These are phyloP conservation scores for Arthrobotrys conoides DNA, from an alignment of 2,329 filamentous ascomycete genomes.

Conservation along the genomic window DNA sequence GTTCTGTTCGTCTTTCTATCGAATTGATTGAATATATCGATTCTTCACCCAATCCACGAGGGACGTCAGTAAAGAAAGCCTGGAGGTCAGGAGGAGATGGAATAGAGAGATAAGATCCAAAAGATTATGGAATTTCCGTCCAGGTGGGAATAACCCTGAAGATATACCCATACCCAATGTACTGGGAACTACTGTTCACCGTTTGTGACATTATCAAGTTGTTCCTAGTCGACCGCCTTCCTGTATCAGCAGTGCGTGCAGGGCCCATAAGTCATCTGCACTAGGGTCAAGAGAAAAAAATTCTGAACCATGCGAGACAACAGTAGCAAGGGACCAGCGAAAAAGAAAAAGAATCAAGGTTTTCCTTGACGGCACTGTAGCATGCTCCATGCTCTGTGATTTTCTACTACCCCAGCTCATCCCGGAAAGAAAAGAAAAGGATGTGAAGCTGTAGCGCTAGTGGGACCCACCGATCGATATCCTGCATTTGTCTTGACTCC, in stretches of 20 bases:
- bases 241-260: constrained; percentile 35
- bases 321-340: constrained; percentile 4
- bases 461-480: constrained; percentile 52
- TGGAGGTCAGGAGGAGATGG: constrained; percentile 15
- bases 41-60: constrained; percentile 19
- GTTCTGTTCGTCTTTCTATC: constrained; percentile 15
- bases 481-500: constrained; percentile 36
- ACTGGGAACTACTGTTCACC: constrained; percentile 13
- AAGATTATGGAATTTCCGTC: constrained; percentile 38
- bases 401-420: constrained; percentile 15
- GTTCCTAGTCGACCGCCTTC: constrained; percentile 39
- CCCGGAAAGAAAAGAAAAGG: background rate
- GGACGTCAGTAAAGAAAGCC: constrained; percentile 4
- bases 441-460: constrained; percentile 10
- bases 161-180: constrained; percentile 50
- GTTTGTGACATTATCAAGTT: constrained; percentile 44
- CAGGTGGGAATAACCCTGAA: constrained; percentile 49
- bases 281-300: constrained; percentile 46
- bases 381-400: constrained; percentile 38
- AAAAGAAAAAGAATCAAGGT: constrained; percentile 49
- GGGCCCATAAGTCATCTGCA: constrained; percentile 30
- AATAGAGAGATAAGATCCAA: constrained; percentile 55
- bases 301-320: constrained; percentile 34
- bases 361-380: constrained; percentile 33
- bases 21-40: constrained; percentile 23